Evolutionary conservation across 768 basidiomycete genomes (phyloP).

Genomic region (Suillus americanus): DNA sequence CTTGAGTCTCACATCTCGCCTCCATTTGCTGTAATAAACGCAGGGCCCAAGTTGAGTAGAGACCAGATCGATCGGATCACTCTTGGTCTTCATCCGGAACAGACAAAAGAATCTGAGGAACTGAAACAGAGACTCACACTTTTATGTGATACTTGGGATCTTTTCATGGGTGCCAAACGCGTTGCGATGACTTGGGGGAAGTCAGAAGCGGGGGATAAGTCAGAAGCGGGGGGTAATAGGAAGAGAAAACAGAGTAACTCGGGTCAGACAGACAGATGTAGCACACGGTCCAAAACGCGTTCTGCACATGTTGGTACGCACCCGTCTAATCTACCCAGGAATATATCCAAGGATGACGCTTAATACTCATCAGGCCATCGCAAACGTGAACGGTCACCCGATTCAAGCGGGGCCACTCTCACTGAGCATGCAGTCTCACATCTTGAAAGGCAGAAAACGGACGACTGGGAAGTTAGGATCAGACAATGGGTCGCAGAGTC

Average conservation of each 20-base stretch:
- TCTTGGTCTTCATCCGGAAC: background rate
- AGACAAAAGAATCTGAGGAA: background rate
- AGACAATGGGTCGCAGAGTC: background rate
- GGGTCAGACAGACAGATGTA: background rate
- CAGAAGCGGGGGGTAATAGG: background rate
- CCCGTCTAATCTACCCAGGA: background rate
- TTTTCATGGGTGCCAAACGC: background rate
- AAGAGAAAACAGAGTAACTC: background rate
- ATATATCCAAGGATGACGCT: background rate
- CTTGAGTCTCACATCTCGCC: background rate
- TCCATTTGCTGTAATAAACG: background rate
- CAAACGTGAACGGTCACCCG: background rate
- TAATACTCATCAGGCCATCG: background rate
- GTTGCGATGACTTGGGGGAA: background rate
- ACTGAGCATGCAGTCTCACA: background rate
- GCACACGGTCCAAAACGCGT: background rate
- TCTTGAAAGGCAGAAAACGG: background rate
- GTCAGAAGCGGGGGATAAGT: background rate
- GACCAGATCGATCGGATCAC: background rate
- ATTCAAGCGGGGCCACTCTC: background rate
- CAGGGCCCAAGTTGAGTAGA: background rate
- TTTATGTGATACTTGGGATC: background rate
- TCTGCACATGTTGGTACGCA: background rate
- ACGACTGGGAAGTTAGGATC: background rate
- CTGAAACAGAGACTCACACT: background rate